Evolutionary conservation across 1,284 basidiomycete genomes (phyloP), one percentile per base, ranked within the genome.

Genomic region (Sporisorium iseilematis-ciliati): DNA sequence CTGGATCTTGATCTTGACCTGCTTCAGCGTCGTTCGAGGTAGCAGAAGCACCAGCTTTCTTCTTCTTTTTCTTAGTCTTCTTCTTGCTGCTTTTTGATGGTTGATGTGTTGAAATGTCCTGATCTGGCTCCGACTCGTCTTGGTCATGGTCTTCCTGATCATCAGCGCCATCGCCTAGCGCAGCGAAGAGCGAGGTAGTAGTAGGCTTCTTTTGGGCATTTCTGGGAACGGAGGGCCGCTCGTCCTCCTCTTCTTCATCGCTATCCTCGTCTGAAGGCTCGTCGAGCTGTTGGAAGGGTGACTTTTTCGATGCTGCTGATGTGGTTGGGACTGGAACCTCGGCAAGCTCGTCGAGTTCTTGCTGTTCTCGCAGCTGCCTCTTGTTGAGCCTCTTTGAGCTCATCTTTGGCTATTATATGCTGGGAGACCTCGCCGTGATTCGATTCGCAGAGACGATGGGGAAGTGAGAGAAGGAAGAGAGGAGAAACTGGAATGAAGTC

Each of bases 61-160:
- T 84, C 52, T 79, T 81, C 48, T 83, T 84, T 51, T 78, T 81
- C 58, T 82, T 82, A 59, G 72, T 82, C 64, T 76, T 68, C 21
- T 75, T 66, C 42, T 70, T 74, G 57, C 60, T 72, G 38, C 35
- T 65, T 52, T 50, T 66, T 12, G 20, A 45, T 7, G 51, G 52
- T 43, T 61, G 46, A 42, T 67, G 57, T 7, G 62, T 52, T 0
- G 74, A 65, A 12, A 77, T 64, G 21, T 65, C 63, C 10, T 70
- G 56, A 11, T 78, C 75, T 10, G 65, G 58, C 7, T 67, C 61
- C 11, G 41, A 58, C 0, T 64, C 58, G 4, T 77, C 69, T 12
- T 78, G 65, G 12, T 71, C 57, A 7, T 67, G 57, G 1, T 73
- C 57, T 25, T 67, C 57, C 23, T 67, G 52, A 2, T 58, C 65